These are phyloP conservation scores for Micractinium conductrix DNA, from an alignment of 139 green algal genomes.

Conservation along the genomic window DNA sequence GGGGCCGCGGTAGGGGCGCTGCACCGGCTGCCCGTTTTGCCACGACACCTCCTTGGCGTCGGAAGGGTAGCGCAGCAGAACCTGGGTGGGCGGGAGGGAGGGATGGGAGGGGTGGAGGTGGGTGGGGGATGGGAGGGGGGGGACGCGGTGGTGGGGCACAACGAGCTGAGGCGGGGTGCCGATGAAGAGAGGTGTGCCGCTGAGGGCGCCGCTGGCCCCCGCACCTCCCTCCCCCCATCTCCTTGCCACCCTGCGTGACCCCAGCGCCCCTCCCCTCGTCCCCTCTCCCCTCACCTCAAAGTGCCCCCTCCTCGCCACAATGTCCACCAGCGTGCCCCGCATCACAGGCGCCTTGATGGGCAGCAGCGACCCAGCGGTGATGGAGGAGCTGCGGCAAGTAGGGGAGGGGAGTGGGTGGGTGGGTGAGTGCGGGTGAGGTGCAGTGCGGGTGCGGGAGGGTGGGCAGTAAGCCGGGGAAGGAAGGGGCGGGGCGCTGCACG, in stretches of 20 bases:
- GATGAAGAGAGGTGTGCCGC: neutral
- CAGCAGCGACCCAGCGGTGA: constrained; percentile 67
- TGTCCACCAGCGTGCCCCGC: constrained; percentile 67
- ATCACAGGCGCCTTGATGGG: constrained; percentile 67
- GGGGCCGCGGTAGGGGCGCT: constrained; percentile 56
- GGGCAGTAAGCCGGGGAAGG: too few relatives aligned
- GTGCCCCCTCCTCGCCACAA: constrained; percentile 51
- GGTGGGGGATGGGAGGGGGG: neutral
- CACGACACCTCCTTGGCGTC: constrained; percentile 63
- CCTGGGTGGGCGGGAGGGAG: neutral
- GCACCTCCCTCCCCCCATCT: too few relatives aligned
- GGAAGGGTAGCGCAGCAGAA: constrained; percentile 54
- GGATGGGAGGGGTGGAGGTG: neutral
- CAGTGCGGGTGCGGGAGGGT: too few relatives aligned
- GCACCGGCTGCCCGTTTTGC: constrained; percentile 63
- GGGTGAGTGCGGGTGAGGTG: too few relatives aligned
- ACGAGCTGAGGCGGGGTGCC: neutral
- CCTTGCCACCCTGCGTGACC: too few relatives aligned
- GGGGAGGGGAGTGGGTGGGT: too few relatives aligned
- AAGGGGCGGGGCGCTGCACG: too few relatives aligned
- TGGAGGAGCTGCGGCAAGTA: too few relatives aligned
- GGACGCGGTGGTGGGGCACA: neutral
- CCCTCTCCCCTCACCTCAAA: constrained; percentile 41
- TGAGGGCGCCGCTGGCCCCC: too few relatives aligned
- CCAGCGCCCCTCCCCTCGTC: too few relatives aligned